phyloP scores from a whole-genome alignment of 306 rosid genomes.

The Gleditsia sinensis region DNA sequence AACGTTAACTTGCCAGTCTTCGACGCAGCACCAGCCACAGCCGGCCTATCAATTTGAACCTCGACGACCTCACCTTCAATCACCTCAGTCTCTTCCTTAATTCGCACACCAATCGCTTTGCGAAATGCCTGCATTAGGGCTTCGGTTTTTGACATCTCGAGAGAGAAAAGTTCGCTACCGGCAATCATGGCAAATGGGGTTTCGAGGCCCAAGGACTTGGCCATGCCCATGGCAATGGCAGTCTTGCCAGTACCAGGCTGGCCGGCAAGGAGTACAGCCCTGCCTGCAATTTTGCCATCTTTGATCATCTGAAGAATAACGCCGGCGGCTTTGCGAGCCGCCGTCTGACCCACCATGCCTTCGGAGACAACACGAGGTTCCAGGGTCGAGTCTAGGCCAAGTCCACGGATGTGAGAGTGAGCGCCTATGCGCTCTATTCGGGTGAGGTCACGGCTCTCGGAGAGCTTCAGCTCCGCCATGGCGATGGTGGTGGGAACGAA shows the following conservation, averaged over 20 bases:
- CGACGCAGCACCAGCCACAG: constrained; percentile 76
- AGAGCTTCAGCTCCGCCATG: constrained; percentile 72
- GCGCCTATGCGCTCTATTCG: constrained; percentile 99
- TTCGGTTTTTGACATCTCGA: constrained; percentile 93
- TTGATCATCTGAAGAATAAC: constrained; percentile 89
- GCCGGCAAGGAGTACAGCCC: constrained; percentile 88
- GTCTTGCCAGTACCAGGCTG: constrained; percentile 98
- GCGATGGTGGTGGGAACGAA: constrained; percentile 24
- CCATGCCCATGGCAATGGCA: constrained; percentile 99
- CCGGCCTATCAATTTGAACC: constrained; percentile 91
- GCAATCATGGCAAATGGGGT: constrained; percentile 97
- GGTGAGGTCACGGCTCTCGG: constrained; percentile 89
- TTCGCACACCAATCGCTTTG: constrained; percentile 89
- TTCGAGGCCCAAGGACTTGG: constrained; percentile 91
- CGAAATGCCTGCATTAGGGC: constrained; percentile 90
- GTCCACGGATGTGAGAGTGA: constrained; percentile 97
- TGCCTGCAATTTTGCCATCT: constrained; percentile 91
- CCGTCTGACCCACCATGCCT: constrained; percentile 94
- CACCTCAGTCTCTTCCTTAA: constrained; percentile 96
- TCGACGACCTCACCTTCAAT: constrained; percentile 97
- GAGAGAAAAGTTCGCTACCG: constrained; percentile 93
- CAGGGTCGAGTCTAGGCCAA: constrained; percentile 86
- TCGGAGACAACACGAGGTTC: constrained; percentile 87
- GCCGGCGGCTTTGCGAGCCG: constrained; percentile 95
- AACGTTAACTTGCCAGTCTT: constrained; percentile 89